Percentiles rank a stretch among this genome's conserved stretches.
Evolutionary conservation across 306 rosid species (phyloP).

Genomic region (Trifolium pratense): DNA sequence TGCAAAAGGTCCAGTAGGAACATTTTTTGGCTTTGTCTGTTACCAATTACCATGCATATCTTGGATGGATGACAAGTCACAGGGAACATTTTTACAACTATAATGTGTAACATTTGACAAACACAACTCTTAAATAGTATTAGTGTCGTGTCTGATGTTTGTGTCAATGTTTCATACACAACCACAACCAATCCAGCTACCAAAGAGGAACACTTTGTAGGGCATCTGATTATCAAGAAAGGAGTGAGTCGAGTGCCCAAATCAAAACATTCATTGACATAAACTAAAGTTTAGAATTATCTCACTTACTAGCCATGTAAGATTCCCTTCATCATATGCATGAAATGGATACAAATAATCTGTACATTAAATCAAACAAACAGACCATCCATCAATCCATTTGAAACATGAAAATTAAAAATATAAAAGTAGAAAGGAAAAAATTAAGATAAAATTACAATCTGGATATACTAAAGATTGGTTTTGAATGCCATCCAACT

Average conservation of each 20-base stretch:
- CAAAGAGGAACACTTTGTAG: neutral
- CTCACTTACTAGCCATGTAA: slow-evolving; percentile 66
- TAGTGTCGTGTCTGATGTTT: too few species aligned
- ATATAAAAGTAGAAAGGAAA: neutral
- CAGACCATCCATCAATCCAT: slow-evolving; percentile 33
- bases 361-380: slow-evolving; percentile 40
- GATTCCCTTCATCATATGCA: slow-evolving; percentile 76
- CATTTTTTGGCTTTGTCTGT: too few species aligned
- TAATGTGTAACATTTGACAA: too few species aligned
- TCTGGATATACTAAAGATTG: slow-evolving; percentile 63
- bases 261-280: neutral
- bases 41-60: too few species aligned
- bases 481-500: slow-evolving; percentile 60
- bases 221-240: slow-evolving; percentile 15
- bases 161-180: too few species aligned
- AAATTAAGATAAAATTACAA: slow-evolving; percentile 48
- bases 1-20: too few species aligned
- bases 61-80: too few species aligned
- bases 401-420: slow-evolving; percentile 13
- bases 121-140: too few species aligned
- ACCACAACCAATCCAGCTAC: too few species aligned
- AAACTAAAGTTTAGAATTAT: slow-evolving; percentile 13
- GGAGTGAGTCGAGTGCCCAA: neutral
- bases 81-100: too few species aligned
- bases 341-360: slow-evolving; percentile 75